Evolutionary conservation across 129 eudicot genomes (phyloP), one percentile per base, ranked within the genome.

Genomic region (Solidago caesia): DNA sequence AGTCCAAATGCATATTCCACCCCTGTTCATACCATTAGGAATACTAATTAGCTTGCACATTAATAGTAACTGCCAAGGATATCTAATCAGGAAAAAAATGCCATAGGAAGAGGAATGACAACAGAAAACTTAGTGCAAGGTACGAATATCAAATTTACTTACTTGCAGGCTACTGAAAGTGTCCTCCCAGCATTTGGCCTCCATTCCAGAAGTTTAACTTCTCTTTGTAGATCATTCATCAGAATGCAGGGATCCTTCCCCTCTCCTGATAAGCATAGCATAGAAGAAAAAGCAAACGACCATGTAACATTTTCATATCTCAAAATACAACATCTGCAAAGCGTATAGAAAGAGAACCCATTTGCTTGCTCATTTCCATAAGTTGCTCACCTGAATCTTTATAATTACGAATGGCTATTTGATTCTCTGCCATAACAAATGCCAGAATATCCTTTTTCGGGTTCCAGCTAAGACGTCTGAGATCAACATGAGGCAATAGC

Each of bases 1-100:
- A 69, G 96, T 78, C 99, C 99, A 95, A 27, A 95, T 84, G 85
- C 99, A 95, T 78, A 95, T 89, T 49, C 99, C 97, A 75, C 97
- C 99, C 86, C 99, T 94, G 73, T 75, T 61, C 66, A 71, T 77
- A 66, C 75, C 70, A 71, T 53, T 29, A 57, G 4, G 43, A 52
- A 9, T 48, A 25, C 21, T 46, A 13, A 80, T 42, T 10, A 45
- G 6, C 70, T 29, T 53, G 7, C 25, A 47, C 5, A 57, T 67
- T 33, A 33, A 46, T 16, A 43, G n/a, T 75, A 46, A 77, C 4
- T 3, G 51, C 21, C 8, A 70, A 52, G 29, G 39, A 3, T 33
- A 33, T 33, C 39, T 33, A 2, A 33, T 33, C 39, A 15, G 51
- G 0, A 43, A 21, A 21, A 21, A 21, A 21, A 21, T 21, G 14